These are phyloP conservation scores for Lyophyllum semitale DNA, from an alignment of 768 basidiomycete genomes.

Conservation along the genomic window DNA sequence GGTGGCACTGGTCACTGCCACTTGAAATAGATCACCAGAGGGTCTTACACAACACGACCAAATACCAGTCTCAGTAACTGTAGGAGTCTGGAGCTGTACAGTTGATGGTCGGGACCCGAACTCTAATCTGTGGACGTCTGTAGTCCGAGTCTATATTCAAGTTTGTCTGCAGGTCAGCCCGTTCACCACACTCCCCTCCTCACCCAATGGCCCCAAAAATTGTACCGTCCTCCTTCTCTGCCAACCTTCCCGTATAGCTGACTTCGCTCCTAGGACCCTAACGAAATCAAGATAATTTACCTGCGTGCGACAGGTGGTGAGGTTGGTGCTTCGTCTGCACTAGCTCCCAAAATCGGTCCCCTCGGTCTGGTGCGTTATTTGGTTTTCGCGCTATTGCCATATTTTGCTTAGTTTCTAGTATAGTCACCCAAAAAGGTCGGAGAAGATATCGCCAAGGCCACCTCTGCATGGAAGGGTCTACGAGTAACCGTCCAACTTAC, in stretches of 20 bases:
- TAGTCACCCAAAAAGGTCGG: slow-evolving; percentile 99
- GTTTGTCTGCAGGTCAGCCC: slow-evolving; percentile 23
- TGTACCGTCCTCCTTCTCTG: slow-evolving; percentile 38
- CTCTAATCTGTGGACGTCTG: slow-evolving; percentile 40
- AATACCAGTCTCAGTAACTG: slow-evolving; percentile 27
- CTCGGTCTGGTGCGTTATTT: slow-evolving; percentile 85
- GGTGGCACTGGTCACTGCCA: slow-evolving; percentile 7
- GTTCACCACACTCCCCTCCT: slow-evolving; percentile 28
- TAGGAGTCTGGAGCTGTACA: slow-evolving; percentile 49
- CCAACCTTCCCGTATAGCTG: slow-evolving; percentile 1
- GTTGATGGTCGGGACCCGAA: slow-evolving; percentile 53
- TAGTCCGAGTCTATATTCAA: background rate
- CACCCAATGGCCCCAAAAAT: slow-evolving; percentile 81
- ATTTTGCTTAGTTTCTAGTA: slow-evolving; percentile 14
- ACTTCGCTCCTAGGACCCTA: slow-evolving; percentile 74
- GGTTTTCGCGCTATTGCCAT: background rate
- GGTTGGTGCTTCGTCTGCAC: slow-evolving; percentile 97
- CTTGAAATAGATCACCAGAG: slow-evolving; percentile 16
- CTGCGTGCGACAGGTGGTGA: slow-evolving; percentile 98
- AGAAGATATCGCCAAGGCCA: slow-evolving; percentile 99
- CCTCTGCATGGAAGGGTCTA: slow-evolving; percentile 98
- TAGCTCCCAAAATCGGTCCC: slow-evolving; percentile 99
- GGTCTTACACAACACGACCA: slow-evolving; percentile 36
- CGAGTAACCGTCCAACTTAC: slow-evolving; percentile 98
- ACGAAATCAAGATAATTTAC: slow-evolving; percentile 98